phyloP scores from a whole-genome alignment of 495 filamentous ascomycete genomes.

The Daldinia vernicosa region DNA sequence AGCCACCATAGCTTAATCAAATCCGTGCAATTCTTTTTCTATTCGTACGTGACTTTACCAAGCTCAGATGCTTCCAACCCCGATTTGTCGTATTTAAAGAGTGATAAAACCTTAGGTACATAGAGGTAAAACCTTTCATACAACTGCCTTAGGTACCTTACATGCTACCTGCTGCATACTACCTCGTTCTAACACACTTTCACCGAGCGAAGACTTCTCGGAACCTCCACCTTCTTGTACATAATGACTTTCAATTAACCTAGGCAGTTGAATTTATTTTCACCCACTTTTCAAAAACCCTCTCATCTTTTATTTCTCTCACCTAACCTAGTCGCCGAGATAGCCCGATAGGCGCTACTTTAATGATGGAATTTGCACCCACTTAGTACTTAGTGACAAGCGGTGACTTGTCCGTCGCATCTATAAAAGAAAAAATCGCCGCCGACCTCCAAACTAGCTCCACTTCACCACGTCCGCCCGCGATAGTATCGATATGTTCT shows the following conservation, averaged over 20 bases:
- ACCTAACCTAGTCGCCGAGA: conserved; percentile 24
- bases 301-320: conserved; percentile 11
- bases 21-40: too few relatives aligned
- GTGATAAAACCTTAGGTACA: too few relatives aligned
- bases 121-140: neutral
- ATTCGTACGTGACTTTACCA: too few relatives aligned
- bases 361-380: conserved; percentile 38
- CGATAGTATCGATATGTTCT: conserved; percentile 42
- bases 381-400: conserved; percentile 40
- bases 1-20: too few relatives aligned
- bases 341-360: conserved; percentile 17
- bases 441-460: conserved; percentile 28
- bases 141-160: neutral
- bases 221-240: conserved; percentile 34
- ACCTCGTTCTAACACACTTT: conserved; percentile 17
- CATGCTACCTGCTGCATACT: conserved; percentile 22
- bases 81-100: too few relatives aligned
- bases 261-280: conserved; percentile 32
- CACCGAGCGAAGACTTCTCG: conserved; percentile 28
- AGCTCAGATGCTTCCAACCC: too few relatives aligned
- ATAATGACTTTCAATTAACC: conserved; percentile 37
- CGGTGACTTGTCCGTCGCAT: conserved; percentile 29
- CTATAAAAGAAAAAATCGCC: conserved; percentile 23
- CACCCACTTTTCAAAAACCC: conserved; percentile 6
- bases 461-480: conserved; percentile 28